These are phyloP conservation scores for Podosphaera fusca DNA, from an alignment of 2,329 filamentous ascomycete genomes.

Conservation along the genomic window DNA sequence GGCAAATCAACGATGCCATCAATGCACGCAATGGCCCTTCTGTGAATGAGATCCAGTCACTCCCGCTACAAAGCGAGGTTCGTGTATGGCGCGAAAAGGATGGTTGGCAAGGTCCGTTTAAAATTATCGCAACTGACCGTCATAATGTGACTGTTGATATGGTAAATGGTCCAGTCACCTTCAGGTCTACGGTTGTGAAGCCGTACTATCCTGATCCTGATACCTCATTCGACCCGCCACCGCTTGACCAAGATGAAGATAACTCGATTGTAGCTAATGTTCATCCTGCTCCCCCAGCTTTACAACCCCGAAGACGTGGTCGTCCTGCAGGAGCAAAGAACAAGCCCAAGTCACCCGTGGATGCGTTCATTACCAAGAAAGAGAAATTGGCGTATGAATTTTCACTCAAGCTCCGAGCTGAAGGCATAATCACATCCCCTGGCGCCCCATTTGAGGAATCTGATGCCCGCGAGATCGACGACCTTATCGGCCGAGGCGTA, in stretches of 20 bases:
- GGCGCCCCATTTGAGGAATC: too few relatives aligned
- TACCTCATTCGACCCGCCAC: not conserved
- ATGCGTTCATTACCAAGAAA: too few relatives aligned
- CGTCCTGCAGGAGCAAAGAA: not conserved
- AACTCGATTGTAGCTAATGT: not conserved
- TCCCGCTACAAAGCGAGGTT: not conserved
- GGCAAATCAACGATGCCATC: too few relatives aligned
- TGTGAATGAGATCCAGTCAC: not conserved
- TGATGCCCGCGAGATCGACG: too few relatives aligned
- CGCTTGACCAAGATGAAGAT: not conserved
- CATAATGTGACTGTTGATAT: not conserved
- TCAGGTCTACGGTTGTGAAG: not conserved
- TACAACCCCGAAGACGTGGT: not conserved
- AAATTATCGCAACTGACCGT: not conserved
- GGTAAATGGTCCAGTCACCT: not conserved
- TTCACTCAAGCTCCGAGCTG: too few relatives aligned
- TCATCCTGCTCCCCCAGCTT: not conserved
- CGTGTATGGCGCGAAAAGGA: not conserved
- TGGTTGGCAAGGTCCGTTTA: not conserved
- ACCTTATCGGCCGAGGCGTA: too few relatives aligned
- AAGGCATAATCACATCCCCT: too few relatives aligned
- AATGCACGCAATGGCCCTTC: slow-evolving; percentile 1
- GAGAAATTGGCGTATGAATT: too few relatives aligned
- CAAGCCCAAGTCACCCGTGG: too few relatives aligned
- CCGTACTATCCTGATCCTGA: not conserved